phyloP scores from a whole-genome alignment of 164 flowering plant species.

The Macadamia integrifolia region DNA sequence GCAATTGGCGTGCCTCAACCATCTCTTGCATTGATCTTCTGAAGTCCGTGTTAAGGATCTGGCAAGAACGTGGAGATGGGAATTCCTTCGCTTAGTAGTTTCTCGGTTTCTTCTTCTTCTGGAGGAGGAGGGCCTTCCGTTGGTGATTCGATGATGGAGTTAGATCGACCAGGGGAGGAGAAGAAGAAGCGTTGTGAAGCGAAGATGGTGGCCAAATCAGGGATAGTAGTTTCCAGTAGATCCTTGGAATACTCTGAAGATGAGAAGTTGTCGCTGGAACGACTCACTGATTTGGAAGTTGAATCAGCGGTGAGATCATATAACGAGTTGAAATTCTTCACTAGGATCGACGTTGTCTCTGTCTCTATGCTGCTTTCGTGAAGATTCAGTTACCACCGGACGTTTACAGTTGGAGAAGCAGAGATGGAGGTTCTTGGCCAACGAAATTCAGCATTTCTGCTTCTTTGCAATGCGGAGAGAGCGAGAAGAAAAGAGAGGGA shows the following conservation, averaged over 20 bases:
- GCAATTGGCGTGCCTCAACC: conserved; percentile 53
- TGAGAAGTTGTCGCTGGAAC: conserved; percentile 9
- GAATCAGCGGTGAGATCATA: conserved; percentile 24
- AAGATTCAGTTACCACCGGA: conserved; percentile 20
- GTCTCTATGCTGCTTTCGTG: conserved; percentile 10
- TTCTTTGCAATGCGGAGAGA: conserved; percentile 1
- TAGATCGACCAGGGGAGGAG: conserved; percentile 79
- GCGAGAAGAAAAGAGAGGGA: neutral
- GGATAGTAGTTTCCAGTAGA: conserved; percentile 13
- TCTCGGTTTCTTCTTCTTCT: neutral
- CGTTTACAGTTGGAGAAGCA: conserved; percentile 47
- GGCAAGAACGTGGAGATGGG: conserved; percentile 38
- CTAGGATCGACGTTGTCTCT: conserved; percentile 11
- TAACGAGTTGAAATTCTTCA: conserved; percentile 49
- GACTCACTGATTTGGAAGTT: conserved; percentile 17
- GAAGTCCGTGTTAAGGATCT: conserved; percentile 68
- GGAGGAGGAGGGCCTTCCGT: neutral
- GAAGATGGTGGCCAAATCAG: conserved; percentile 49
- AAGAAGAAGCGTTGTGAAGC: conserved; percentile 82
- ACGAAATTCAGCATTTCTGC: conserved; percentile 23
- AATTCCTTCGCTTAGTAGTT: conserved; percentile 32
- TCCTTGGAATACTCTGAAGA: conserved; percentile 15
- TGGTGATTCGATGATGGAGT: conserved; percentile 52
- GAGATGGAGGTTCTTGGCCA: conserved; percentile 42
- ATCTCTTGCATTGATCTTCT: conserved; percentile 91